These are phyloP conservation scores for Astragalus membranaceus DNA, from an alignment of 306 rosid species.

Conservation along the genomic window DNA sequence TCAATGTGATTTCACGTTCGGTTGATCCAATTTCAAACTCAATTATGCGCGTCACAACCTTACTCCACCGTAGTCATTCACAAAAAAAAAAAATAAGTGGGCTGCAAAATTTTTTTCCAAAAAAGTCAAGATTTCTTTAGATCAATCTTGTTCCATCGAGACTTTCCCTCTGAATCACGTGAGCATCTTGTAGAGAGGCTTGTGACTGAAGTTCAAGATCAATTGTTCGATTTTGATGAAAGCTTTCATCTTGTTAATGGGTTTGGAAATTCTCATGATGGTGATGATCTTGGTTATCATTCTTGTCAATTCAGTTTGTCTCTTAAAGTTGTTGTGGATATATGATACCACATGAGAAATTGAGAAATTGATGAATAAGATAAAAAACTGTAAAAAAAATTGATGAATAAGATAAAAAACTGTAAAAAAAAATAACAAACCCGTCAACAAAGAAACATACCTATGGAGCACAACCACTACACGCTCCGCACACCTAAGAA, in stretches of 20 bases:
- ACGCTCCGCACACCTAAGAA: no score
- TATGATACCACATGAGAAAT: no score
- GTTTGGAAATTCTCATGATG: not conserved
- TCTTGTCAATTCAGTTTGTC: not conserved
- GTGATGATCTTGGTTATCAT: not conserved
- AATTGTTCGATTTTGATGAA: not conserved
- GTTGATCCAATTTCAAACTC: not conserved
- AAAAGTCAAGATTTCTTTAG: not conserved
- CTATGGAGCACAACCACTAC: no score
- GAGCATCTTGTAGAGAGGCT: not conserved
- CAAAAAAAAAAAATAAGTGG: no score
- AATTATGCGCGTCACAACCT: not conserved
- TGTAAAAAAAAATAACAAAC: no score
- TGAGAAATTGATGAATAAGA: no score
- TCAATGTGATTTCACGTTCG: not conserved
- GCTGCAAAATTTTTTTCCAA: not conserved
- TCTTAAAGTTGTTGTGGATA: not conserved
- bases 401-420: no score
- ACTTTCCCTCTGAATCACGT: not conserved
- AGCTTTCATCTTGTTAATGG: not conserved
- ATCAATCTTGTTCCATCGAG: not conserved
- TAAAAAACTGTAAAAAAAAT: no score
- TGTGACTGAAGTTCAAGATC: not conserved
- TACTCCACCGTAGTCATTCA: not conserved
- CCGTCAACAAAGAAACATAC: no score